Evolutionary conservation across 2,329 filamentous ascomycete species (phyloP), one percentile per base, ranked within the genome.

Genomic region (Conoideocrella luteorostrata): DNA sequence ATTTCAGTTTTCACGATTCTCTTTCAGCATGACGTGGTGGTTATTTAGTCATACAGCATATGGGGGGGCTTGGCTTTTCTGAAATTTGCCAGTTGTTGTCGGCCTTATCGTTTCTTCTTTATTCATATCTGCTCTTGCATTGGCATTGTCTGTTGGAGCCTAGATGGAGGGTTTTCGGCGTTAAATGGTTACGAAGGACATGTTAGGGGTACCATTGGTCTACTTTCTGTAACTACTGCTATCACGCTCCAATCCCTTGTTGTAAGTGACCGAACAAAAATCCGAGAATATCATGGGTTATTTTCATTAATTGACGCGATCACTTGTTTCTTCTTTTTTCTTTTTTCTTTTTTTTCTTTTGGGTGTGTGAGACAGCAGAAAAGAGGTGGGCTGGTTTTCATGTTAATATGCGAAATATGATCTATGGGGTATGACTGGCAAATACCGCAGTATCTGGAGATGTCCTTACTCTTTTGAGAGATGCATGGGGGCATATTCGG

Each of bases 21-120:
- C 7, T 26, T 33, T 39, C 34, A 42, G 39, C 44, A 44, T 44
- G 22, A 43, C 37, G 37, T 26, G 45, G 43, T 26, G 45, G 43
- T 37, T 37, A 41, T 29, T 34, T 37, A 28, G 28, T 39, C 28
- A 41, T 39, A 39, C 39, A 42, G 39, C 44, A 42, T 37, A 36
- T 34, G 15, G 34, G 34, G 39, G 42, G 17, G 39, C 20, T 38
- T 26, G 13, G 44, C 23, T 41, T 18, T 24, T 45, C 35, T 38
- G 35, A 5, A n/a, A n/a, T n/a, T n/a, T n/a, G n/a, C n/a, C n/a
- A n/a, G n/a, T n/a, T n/a, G n/a, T n/a, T n/a, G n/a, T n/a, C n/a
- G n/a, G n/a, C n/a, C n/a, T n/a, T n/a, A n/a, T 37, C 11, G 20
- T 37, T n/a, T 37, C 13, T 21, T 36, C 30, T 23, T 28, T 2